Base-by-base conservation (phyloP, 225 moss, liverwort and hornwort species). In the Ulota crispa region DNA sequence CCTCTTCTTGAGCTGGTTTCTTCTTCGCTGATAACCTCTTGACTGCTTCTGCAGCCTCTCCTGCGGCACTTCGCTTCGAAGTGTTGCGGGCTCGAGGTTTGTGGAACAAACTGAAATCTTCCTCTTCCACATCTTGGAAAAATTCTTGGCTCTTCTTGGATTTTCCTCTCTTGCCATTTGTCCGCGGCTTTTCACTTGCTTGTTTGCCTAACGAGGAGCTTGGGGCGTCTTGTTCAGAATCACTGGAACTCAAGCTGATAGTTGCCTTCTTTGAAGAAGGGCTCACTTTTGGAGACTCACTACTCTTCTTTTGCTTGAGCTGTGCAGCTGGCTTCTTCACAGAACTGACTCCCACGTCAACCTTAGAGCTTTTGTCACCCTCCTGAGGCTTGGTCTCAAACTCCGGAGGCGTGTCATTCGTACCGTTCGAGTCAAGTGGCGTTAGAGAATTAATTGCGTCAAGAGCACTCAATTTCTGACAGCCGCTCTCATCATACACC, bases 401-500 rank as follows among this genome's bases (percentile, higher is more conserved):
- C 36, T 73, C 73, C 39, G 70, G 57, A 64, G 42, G 59, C 45
- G 76, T 69, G 8, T 78, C 72, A 39, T 76, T 56, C 15, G 73
- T 37, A 39, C 21, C 68, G 68, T 32, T 41, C n/a, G 83, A 73
- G 26, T 83, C 83, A 9, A 64, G 45, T 9, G 80, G 68, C 21
- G 15, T 73, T 34, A 63, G 47, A 34, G 88, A 78, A 28, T 90
- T 90, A 50, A 80, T 68, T 23, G 90, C 86, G 66, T 88, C 88
- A 63, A 90, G 82, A 54, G 86, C 86, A 68, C 90, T 84, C 56
- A 80, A 28, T 78, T 88, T 90, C 62, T 84, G 84, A 66, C 90
- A 82, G 41, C 90, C 90, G 62, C 90, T 88, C 64, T 88, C 84
- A 83, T 90, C 86, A 55, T 84, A 90, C 9, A 90, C 80, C 90